phyloP scores from a whole-genome alignment of 768 basidiomycete species.

The Collybia mongolica region DNA sequence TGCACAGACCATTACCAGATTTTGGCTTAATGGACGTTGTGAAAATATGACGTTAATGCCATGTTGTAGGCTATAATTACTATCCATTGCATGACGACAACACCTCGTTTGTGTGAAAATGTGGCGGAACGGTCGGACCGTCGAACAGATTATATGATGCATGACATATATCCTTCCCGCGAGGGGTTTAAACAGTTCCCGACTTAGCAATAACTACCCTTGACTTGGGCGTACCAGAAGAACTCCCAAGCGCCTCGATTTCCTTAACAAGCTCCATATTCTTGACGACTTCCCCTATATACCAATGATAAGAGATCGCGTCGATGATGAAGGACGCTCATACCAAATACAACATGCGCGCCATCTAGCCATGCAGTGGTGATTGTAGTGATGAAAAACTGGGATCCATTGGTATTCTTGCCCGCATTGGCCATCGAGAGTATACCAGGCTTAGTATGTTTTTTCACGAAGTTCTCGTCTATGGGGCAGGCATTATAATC shows the following conservation, averaged over 20 bases:
- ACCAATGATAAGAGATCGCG: not conserved
- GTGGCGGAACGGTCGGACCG: not conserved
- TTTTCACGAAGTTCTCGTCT: constrained; percentile 82
- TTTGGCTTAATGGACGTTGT: no score
- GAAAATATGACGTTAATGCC: no score
- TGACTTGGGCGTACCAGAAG: constrained; percentile 35
- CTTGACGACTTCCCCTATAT: constrained; percentile 56
- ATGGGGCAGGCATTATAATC: not conserved
- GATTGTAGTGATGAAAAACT: constrained; percentile 82
- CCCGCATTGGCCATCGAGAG: constrained; percentile 88
- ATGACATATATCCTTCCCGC: not conserved
- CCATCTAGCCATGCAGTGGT: constrained; percentile 59
- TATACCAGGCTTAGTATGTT: constrained; percentile 64
- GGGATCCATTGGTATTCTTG: constrained; percentile 76
- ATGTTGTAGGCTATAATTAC: no score
- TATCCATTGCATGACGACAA: no score
- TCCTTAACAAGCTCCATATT: constrained; percentile 64
- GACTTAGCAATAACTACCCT: constrained; percentile 51
- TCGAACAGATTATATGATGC: not conserved
- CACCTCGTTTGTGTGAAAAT: no score
- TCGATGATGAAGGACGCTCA: constrained; percentile 9
- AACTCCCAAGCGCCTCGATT: constrained; percentile 48
- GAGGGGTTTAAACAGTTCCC: constrained; percentile 13
- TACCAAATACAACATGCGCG: constrained; percentile 32
- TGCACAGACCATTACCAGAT: no score